phyloP scores from a whole-genome alignment of 805 yeast genomes.

The Sporopachydermia quercuum region DNA sequence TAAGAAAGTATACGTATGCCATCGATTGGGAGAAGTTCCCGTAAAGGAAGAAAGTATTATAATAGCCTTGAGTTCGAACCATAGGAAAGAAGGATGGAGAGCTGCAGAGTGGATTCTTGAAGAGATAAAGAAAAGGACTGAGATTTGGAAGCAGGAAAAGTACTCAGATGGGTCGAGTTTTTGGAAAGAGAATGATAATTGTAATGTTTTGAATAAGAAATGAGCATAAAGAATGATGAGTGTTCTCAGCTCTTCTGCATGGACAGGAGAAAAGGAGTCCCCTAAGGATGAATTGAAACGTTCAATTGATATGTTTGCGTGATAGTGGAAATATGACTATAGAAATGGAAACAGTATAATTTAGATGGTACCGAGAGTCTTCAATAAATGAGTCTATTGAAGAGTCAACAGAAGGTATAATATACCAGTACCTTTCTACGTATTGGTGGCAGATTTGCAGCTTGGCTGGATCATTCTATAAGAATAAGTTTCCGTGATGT shows the following conservation, averaged over 20 bases:
- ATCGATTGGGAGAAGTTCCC: constrained; percentile 33
- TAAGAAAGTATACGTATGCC: constrained; percentile 26
- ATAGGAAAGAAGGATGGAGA: constrained; percentile 33
- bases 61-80: constrained; percentile 29
- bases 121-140: constrained; percentile 27
- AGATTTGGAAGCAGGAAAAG: constrained; percentile 36
- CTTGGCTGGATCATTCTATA: no score
- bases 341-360: no score
- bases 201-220: constrained; percentile 9
- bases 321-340: no score
- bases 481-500: no score
- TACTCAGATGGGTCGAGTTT: constrained; percentile 24
- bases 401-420: no score
- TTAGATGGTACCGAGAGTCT: no score
- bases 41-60: constrained; percentile 30
- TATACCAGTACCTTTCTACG: no score
- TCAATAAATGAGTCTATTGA: no score
- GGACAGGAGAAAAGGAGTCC: no score
- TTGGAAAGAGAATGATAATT: constrained; percentile 31
- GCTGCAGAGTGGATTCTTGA: constrained; percentile 31
- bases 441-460: no score
- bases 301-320: no score
- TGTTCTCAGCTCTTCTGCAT: neutral
- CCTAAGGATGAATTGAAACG: no score
- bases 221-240: constrained; percentile 1